Evolutionary conservation across 139 green algal species (phyloP), one percentile per base, ranked within the genome.

Genomic region (Chlorokybus atmophyticus): DNA sequence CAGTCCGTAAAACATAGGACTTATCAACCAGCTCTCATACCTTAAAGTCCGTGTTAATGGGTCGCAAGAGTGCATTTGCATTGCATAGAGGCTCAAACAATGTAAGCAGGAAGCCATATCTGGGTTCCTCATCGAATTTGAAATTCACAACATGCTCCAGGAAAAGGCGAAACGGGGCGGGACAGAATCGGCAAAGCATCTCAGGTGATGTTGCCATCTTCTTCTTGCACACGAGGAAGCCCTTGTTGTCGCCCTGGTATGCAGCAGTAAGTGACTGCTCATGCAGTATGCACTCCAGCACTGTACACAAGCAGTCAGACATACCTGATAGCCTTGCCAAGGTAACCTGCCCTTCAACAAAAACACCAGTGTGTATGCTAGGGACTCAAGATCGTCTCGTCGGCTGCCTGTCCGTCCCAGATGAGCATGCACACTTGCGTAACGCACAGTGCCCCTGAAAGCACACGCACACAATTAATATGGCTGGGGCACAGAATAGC

Each of bases 181-280:
- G 91, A 23, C 83, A 87, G 78, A 95, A 96, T 50, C 88, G 83
- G 72, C 91, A 96, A 47, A 98, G 79, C 75, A 92, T 76, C 75
- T 98, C 91, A 10, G 84, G 80, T 8, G 59, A 82, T 17, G 91
- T 97, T 26, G 84, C 85, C 91, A 98, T 98, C 82, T 98, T 98
- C 83, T 98, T 98, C 67, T 96, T 96, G 85, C 91, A 98, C 25
- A 98, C 91, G 39, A 97, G 71, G 79, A 93, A 98, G 47, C 91
- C 91, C 73, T 95, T 97, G 82, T 96, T 95, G 75, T 97, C 89
- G 25, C 89, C 89, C 82, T 95, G 84, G 70, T 92, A 93, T 1
- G n/a, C n/a, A 84, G 84, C 62, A 83, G 39, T n/a, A 47, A 19
- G 39, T 19, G 19, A n/a, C 19, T 47, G 19, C 19, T 31, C 29